Base-by-base conservation (phyloP, 2,329 filamentous ascomycete species). In the Botrytis tulipae region DNA sequence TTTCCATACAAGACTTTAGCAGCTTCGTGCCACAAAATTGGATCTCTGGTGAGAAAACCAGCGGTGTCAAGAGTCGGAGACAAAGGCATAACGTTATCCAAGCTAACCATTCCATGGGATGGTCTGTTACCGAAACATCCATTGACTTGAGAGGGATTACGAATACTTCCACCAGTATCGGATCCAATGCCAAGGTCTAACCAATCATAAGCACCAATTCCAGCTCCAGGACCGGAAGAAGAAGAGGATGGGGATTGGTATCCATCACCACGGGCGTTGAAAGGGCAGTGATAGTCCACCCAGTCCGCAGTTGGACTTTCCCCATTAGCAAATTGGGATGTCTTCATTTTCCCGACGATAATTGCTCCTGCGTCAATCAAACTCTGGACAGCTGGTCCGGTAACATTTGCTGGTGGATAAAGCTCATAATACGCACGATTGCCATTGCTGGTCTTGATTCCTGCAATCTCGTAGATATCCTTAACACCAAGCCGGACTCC, bases 401-500 rank as follows among this genome's bases (percentile, higher is more conserved):
- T 90, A 4, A 77, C 78, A 2, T 81, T 83, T 0, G 84, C 82
- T 4, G 83, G 78, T 1, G 83, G 82, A 71, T 89, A 87, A 4
- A 91, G 80, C 48, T 85, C 82, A 35, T 85, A 85, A 84, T 87
- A 92, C 2, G 89, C 86, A 46, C 87, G 83, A 72, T 89, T 91
- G 0, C 89, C 90, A 46, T 87, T 83, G 1, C 84, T 84, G 0
- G 87, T 90, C 20, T 84, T 84, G 0, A 90, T 80, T 2, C 90
- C 90, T 35, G 85, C 84, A 57, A 91, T 80, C 75, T 89, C 84
- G 77, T 85, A 89, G 65, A 90, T 88, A 76, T 92, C 90, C 79
- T 92, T 92, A 72, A 91, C 84, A 0, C 85, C 89, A 0, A 91
- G 79, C 29, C 90, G 85, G 5, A 90, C 85, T 29, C 90, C 89